phyloP scores from a whole-genome alignment of 495 filamentous ascomycete genomes.

The Cenococcum geophilum region DNA sequence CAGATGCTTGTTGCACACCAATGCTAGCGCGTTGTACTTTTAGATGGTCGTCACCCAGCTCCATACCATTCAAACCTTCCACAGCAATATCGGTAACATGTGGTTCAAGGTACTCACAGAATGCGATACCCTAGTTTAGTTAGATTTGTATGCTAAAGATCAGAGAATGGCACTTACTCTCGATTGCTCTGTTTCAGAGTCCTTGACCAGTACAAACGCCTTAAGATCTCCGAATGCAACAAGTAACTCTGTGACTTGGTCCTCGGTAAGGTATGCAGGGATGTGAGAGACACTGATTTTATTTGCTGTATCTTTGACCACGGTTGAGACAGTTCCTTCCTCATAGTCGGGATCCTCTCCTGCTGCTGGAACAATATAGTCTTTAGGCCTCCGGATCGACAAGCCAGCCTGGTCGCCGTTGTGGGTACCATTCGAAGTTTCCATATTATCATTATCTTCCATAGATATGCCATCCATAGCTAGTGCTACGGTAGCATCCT shows the following conservation, averaged over 20 bases:
- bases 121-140: constrained; percentile 72
- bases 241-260: constrained; percentile 83
- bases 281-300: constrained; percentile 93
- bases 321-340: constrained; percentile 68
- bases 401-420: constrained; percentile 58
- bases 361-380: constrained; percentile 88
- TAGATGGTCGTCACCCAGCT: constrained; percentile 76
- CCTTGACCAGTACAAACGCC: constrained; percentile 86
- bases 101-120: constrained; percentile 87
- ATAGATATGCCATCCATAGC: constrained; percentile 86
- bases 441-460: constrained; percentile 59
- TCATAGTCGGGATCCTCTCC: constrained; percentile 70
- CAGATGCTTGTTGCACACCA: constrained; percentile 81
- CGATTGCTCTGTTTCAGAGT: constrained; percentile 77
- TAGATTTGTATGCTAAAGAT: not conserved
- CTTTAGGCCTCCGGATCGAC: constrained; percentile 83
- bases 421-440: constrained; percentile 47
- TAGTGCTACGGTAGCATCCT: constrained; percentile 84
- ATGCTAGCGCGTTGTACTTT: constrained; percentile 86
- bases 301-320: constrained; percentile 86
- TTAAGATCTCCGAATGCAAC: constrained; percentile 89
- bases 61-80: constrained; percentile 87
- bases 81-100: constrained; percentile 75
- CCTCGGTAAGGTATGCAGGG: constrained; percentile 77
- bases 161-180: constrained; percentile 54